Conservation (phyloP, 371 early-diverging fungal genomes). For the Amoeboaphelidium occidentale region DNA sequence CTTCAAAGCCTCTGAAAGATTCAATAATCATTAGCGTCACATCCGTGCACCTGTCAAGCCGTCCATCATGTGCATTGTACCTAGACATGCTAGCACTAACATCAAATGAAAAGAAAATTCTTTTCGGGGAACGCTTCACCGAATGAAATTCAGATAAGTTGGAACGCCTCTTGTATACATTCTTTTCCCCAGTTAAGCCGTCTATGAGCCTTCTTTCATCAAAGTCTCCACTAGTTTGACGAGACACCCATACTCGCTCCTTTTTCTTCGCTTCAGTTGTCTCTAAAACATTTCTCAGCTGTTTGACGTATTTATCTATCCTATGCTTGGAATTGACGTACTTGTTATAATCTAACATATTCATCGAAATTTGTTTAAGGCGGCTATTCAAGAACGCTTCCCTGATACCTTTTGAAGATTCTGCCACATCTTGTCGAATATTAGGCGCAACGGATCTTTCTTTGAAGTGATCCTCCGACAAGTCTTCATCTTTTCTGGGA, state of each 20-base stretch:
- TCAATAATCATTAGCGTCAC: slow-evolving; percentile 54
- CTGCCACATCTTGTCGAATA: no score
- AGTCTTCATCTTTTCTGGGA: no score
- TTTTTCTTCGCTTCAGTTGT: slow-evolving; percentile 51
- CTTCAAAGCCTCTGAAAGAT: slow-evolving; percentile 49
- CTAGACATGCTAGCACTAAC: slow-evolving; percentile 47
- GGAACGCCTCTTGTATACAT: slow-evolving; percentile 42
- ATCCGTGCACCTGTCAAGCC: slow-evolving; percentile 39
- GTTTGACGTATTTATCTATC: not conserved
- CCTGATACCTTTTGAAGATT: no score
- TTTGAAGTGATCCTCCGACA: no score
- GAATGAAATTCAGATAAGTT: slow-evolving; percentile 33
- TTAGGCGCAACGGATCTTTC: no score
- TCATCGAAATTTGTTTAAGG: not conserved
- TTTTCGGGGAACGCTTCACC: no score
- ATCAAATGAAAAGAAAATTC: slow-evolving; percentile 54
- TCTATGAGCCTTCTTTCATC: slow-evolving; percentile 57
- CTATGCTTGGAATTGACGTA: not conserved
- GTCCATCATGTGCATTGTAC: slow-evolving; percentile 40
- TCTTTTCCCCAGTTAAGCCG: slow-evolving; percentile 47
- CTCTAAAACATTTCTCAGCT: slow-evolving; percentile 46
- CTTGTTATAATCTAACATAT: not conserved
- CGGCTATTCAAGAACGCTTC: not conserved
- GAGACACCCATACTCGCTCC: slow-evolving; percentile 57
- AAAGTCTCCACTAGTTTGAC: slow-evolving; percentile 52